phyloP scores from a whole-genome alignment of 305 asterid genomes.

The Solanum aculeatissimum region DNA sequence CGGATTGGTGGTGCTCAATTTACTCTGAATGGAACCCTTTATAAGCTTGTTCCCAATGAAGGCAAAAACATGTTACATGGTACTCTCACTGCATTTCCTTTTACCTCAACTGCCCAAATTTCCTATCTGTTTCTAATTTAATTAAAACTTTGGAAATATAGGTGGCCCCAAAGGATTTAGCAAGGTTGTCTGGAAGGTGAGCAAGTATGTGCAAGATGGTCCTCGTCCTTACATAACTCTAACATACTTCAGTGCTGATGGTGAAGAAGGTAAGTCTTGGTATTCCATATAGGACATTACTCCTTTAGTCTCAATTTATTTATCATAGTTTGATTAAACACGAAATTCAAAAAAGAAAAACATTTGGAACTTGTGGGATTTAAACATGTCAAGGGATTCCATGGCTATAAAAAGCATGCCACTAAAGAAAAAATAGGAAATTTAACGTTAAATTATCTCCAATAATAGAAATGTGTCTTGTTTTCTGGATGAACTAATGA shows the following conservation, averaged over 20 bases:
- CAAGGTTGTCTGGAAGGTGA: conserved; percentile 6
- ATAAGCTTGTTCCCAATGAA: conserved; percentile 62
- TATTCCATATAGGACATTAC: background rate
- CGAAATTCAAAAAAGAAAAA: background rate
- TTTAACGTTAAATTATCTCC: background rate
- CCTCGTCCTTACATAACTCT: conserved; percentile 1
- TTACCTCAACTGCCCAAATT: background rate
- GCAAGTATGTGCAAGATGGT: background rate
- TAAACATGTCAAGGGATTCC: background rate
- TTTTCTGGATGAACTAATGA: background rate
- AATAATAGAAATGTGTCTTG: background rate
- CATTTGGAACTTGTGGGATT: background rate
- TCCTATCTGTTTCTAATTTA: background rate
- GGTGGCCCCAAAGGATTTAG: conserved; percentile 19
- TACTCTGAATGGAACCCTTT: conserved; percentile 47
- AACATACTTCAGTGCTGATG: conserved; percentile 9
- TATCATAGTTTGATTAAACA: background rate
- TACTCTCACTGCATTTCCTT: conserved; percentile 6
- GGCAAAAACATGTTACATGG: conserved; percentile 71
- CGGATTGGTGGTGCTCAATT: conserved; percentile 70
- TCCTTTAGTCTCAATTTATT: background rate
- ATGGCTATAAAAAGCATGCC: background rate
- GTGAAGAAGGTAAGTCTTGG: conserved; percentile 15
- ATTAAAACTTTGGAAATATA: background rate
- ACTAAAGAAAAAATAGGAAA: background rate